Percentiles rank a stretch among this genome's conserved stretches.
Evolutionary conservation across 1,284 basidiomycete species (phyloP).

Genomic region (Hypsizygus ulmarius): DNA sequence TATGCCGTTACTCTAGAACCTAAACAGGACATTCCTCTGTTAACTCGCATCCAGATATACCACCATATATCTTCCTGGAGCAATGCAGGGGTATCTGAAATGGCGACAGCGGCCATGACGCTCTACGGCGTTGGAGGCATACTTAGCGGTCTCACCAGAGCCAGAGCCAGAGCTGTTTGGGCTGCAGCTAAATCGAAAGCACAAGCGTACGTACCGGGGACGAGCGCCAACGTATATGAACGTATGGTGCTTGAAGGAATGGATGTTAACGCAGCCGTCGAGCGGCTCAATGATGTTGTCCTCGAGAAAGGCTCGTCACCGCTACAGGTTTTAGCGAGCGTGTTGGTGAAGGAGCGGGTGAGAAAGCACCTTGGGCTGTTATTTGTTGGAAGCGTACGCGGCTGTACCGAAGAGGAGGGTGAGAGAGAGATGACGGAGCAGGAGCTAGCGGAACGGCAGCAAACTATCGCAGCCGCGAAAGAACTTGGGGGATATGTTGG

Average conservation of each 20-base stretch:
- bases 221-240: conserved; percentile 38
- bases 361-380: conserved; percentile 47
- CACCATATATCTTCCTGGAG: conserved; percentile 44
- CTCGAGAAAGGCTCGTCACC: conserved; percentile 7
- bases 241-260: conserved; percentile 52
- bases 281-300: conserved; percentile 28
- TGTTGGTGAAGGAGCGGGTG: conserved; percentile 48
- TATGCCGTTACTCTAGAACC: neutral
- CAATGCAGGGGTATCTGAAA: conserved; percentile 41
- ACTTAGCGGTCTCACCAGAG: conserved; percentile 24
- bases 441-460: conserved; percentile 33
- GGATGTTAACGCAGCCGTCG: conserved; percentile 47
- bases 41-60: conserved; percentile 49
- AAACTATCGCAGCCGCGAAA: conserved; percentile 53
- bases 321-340: conserved; percentile 42
- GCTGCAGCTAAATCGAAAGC: conserved; percentile 27
- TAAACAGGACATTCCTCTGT: conserved; percentile 19
- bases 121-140: conserved; percentile 30
- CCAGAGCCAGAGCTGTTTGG: conserved; percentile 44
- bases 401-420: conserved; percentile 11
- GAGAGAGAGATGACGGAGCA: conserved; percentile 17
- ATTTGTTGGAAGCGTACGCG: conserved; percentile 49
- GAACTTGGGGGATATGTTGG: conserved; percentile 59
- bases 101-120: conserved; percentile 58
- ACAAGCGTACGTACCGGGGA: conserved; percentile 9